phyloP scores from a whole-genome alignment of 768 basidiomycete genomes.

The Lactifluus subvellereus region DNA sequence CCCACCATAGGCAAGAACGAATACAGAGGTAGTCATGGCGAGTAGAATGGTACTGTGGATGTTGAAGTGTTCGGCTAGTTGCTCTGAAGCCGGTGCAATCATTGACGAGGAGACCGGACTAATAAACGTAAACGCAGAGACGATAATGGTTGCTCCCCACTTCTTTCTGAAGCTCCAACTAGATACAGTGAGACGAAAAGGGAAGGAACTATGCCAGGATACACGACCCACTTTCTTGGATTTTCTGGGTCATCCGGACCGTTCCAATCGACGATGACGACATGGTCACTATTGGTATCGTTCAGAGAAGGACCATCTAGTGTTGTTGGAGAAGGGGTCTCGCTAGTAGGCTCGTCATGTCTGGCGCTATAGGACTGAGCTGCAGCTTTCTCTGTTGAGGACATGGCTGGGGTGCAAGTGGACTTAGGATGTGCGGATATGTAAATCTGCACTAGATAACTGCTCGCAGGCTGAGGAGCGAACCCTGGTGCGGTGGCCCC shows the following conservation, averaged over 20 bases:
- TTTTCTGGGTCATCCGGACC: slow-evolving; percentile 19
- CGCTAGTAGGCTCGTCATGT: neutral
- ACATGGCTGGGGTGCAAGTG: neutral
- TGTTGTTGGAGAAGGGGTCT: neutral
- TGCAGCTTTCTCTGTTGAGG: neutral
- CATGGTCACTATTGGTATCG: neutral
- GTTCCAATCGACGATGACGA: slow-evolving; percentile 16
- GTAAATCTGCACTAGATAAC: neutral
- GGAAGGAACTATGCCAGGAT: neutral
- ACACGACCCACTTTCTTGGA: slow-evolving; percentile 15
- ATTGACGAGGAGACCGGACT: slow-evolving; percentile 66
- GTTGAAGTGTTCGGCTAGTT: slow-evolving; percentile 49
- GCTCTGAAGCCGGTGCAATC: slow-evolving; percentile 56
- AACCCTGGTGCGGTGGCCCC: too few species aligned
- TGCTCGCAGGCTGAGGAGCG: neutral
- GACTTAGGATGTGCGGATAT: neutral
- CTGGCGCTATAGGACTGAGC: neutral
- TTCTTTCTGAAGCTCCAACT: slow-evolving; percentile 19
- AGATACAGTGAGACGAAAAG: neutral
- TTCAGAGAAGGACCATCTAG: neutral
- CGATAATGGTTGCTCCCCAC: slow-evolving; percentile 43
- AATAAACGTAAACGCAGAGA: slow-evolving; percentile 62
- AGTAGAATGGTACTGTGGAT: slow-evolving; percentile 45
- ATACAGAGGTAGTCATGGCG: slow-evolving; percentile 46
- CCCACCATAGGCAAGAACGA: slow-evolving; percentile 55